Evolutionary conservation across 2,329 filamentous ascomycete genomes (phyloP).

Genomic region (Aspergillus alliaceus): DNA sequence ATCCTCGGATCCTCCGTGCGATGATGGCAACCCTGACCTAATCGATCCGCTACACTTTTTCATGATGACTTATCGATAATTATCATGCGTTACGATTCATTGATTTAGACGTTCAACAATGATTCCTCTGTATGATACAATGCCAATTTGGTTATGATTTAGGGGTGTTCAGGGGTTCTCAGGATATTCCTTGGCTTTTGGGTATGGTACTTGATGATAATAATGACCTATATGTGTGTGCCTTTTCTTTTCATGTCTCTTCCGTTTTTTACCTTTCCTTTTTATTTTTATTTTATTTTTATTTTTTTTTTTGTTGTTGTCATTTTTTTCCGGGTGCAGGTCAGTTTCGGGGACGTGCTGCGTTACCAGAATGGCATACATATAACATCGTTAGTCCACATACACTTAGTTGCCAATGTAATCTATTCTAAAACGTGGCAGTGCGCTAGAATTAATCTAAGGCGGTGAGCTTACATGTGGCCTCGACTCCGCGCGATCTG

Average conservation of each 20-base stretch:
- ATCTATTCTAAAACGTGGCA: conserved; percentile 24
- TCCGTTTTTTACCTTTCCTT: neutral
- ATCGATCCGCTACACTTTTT: conserved; percentile 17
- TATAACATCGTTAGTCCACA: neutral
- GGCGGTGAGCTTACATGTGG: conserved; percentile 2
- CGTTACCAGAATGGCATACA: neutral
- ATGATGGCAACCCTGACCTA: conserved; percentile 72
- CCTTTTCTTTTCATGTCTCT: neutral
- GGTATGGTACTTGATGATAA: neutral
- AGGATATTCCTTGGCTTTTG: neutral
- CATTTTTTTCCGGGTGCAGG: too few relatives aligned
- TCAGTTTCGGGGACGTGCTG: neutral
- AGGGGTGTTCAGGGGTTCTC: conserved; percentile 1
- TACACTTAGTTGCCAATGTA: neutral
- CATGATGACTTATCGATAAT: neutral
- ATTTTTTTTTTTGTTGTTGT: conserved; percentile 4
- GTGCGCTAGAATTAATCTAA: conserved; percentile 15
- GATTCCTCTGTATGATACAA: conserved; percentile 4
- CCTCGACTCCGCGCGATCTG: conserved; percentile 11
- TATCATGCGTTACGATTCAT: conserved; percentile 3
- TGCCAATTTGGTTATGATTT: conserved; percentile 2
- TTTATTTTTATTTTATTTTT: neutral
- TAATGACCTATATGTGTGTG: neutral
- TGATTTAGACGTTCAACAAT: neutral
- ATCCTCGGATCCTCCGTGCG: conserved; percentile 63